These are phyloP conservation scores for Aspergillus chevalieri DNA, from an alignment of 2,329 filamentous ascomycete species.

Conservation along the genomic window DNA sequence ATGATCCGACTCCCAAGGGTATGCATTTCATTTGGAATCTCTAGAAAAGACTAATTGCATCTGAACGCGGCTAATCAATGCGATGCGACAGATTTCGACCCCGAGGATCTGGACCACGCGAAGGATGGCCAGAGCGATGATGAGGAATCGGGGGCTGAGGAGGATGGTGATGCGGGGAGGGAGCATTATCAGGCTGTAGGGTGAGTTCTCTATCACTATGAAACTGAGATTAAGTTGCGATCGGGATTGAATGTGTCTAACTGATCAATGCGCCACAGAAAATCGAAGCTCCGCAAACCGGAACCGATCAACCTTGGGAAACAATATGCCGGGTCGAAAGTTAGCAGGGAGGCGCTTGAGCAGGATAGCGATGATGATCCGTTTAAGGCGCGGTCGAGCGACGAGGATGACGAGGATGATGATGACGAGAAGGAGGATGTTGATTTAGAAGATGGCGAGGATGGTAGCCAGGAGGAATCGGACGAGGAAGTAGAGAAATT, in stretches of 20 bases:
- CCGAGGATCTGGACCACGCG: conserved; percentile 60
- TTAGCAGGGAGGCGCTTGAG: conserved; percentile 64
- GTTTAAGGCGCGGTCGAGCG: conserved; percentile 31
- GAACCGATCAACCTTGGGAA: conserved; percentile 65
- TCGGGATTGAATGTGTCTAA: not conserved
- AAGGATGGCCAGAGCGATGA: conserved; percentile 50
- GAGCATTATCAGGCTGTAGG: conserved; percentile 82
- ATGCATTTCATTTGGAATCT: conserved; percentile 4
- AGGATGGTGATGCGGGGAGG: conserved; percentile 54
- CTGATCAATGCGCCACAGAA: conserved; percentile 42
- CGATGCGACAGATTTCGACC: conserved; percentile 64
- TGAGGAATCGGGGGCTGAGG: conserved; percentile 40
- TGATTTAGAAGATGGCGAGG: conserved; percentile 23
- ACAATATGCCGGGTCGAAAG: conserved; percentile 69
- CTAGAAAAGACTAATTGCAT: no score
- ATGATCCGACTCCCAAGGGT: conserved; percentile 60
- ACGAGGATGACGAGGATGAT: conserved; percentile 25
- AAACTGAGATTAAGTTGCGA: conserved; percentile 1
- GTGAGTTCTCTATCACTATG: conserved; percentile 38
- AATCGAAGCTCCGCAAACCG: conserved; percentile 74
- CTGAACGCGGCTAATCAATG: not conserved
- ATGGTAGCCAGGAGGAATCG: conserved; percentile 11
- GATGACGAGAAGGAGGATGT: conserved; percentile 15
- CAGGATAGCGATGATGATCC: conserved; percentile 49
- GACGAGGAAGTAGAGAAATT: not conserved